Evolutionary conservation across 768 basidiomycete genomes (phyloP).

Genomic region (Plicaturopsis crispa): DNA sequence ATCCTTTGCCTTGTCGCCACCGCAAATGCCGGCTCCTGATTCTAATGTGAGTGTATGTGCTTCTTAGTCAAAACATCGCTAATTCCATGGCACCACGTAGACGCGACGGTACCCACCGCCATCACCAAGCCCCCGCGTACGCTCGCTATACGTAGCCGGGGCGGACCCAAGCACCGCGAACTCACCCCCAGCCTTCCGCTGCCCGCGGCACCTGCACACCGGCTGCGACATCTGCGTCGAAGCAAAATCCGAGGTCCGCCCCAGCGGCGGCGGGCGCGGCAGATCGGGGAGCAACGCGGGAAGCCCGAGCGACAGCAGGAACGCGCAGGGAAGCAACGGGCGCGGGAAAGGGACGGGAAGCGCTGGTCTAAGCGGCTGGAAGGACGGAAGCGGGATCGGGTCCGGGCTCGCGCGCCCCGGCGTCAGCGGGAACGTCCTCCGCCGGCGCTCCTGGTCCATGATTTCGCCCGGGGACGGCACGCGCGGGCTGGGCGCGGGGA

Average conservation of each 20-base stretch:
- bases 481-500: conserved; percentile 37
- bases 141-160: conserved; percentile 49
- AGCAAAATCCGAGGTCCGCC: conserved; percentile 33
- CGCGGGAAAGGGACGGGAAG: conserved; percentile 27
- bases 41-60: too few relatives aligned
- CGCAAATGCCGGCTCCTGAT: too few relatives aligned
- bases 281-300: conserved; percentile 5
- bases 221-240: conserved; percentile 76
- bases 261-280: conserved; percentile 3
- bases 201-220: conserved; percentile 66
- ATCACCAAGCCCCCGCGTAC: conserved; percentile 32
- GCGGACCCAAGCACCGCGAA: conserved; percentile 55
- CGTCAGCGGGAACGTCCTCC: conserved; percentile 47
- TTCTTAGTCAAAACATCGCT: too few relatives aligned
- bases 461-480: conserved; percentile 15
- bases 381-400: conserved; percentile 68
- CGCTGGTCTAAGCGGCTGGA: conserved; percentile 64
- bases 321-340: conserved; percentile 24
- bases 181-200: conserved; percentile 56
- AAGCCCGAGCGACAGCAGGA: conserved; percentile 21
- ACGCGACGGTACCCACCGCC: conserved; percentile 11
- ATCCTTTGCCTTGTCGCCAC: too few relatives aligned
- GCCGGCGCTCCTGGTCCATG: conserved; percentile 34
- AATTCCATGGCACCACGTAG: too few relatives aligned
- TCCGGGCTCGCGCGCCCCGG: conserved; percentile 57